Conservation (phyloP, 768 basidiomycete species). For the Boletus vinaceobasis region DNA sequence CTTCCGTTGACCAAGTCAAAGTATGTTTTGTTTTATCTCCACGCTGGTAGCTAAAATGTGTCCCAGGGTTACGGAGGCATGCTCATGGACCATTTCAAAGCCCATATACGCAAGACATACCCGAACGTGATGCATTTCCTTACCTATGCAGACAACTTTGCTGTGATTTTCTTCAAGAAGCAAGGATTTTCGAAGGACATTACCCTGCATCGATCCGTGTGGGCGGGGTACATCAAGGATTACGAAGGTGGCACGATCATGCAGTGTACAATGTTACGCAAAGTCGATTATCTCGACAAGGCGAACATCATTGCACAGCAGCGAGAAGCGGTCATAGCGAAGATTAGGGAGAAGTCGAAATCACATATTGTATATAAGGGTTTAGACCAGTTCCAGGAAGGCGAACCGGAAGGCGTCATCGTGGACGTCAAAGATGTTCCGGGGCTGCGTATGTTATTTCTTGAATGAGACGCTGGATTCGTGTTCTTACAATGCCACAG, state of each 20-base stretch:
- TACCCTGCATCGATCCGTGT: slow-evolving; percentile 80
- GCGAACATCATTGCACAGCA: slow-evolving; percentile 71
- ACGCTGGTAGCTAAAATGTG: neutral
- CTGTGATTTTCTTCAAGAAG: slow-evolving; percentile 98
- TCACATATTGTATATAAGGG: slow-evolving; percentile 87
- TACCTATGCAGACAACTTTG: slow-evolving; percentile 98
- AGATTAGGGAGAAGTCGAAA: slow-evolving; percentile 81
- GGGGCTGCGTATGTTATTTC: slow-evolving; percentile 63
- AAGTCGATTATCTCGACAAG: slow-evolving; percentile 86
- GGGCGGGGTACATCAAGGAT: slow-evolving; percentile 99
- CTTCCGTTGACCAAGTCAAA: slow-evolving; percentile 96
- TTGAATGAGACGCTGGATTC: neutral
- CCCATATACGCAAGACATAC: slow-evolving; percentile 79
- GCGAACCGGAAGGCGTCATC: slow-evolving; percentile 45
- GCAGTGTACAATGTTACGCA: slow-evolving; percentile 95
- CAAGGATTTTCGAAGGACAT: slow-evolving; percentile 99
- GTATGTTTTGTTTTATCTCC: slow-evolving; percentile 39
- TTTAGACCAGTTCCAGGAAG: slow-evolving; percentile 68
- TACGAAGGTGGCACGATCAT: slow-evolving; percentile 99
- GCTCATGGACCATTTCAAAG: slow-evolving; percentile 98
- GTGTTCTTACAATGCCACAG: slow-evolving; percentile 36
- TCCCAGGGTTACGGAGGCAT: slow-evolving; percentile 92
- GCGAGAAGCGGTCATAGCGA: slow-evolving; percentile 83
- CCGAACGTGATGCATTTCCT: slow-evolving; percentile 92
- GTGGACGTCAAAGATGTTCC: slow-evolving; percentile 81